Conservation (phyloP, 208 protist genomes). For the Trypanosoma melophagium region DNA sequence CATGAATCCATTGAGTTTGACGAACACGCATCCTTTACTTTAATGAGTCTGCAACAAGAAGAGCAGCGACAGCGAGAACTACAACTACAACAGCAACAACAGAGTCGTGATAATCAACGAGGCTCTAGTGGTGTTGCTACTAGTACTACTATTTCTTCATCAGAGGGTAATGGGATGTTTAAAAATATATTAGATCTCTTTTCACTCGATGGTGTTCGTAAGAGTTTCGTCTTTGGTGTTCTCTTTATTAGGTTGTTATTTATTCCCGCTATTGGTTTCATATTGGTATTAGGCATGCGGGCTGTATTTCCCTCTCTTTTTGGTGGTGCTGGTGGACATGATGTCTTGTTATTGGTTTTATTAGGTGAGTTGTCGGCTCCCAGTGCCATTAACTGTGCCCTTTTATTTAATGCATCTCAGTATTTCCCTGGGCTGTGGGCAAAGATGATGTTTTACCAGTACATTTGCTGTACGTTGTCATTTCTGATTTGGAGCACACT, state of each 20-base stretch:
- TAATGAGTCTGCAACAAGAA: constrained; percentile 22
- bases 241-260: constrained; percentile 61
- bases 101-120: background rate
- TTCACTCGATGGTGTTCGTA: constrained; percentile 39
- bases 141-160: background rate
- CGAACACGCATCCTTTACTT: constrained; percentile 40
- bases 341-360: constrained; percentile 72
- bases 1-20: constrained; percentile 42
- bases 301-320: constrained; percentile 53
- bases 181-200: constrained; percentile 17
- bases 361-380: constrained; percentile 64
- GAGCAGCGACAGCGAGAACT: background rate
- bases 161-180: background rate
- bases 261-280: constrained; percentile 52
- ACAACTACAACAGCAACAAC: constrained; percentile 6
- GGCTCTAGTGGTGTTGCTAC: background rate
- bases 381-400: constrained; percentile 74
- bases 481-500: constrained; percentile 65
- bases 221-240: constrained; percentile 62
- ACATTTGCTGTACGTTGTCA: constrained; percentile 53
- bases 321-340: constrained; percentile 41
- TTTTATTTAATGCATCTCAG: constrained; percentile 61
- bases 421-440: constrained; percentile 73
- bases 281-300: constrained; percentile 40
- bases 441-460: constrained; percentile 83